Evolutionary conservation across 1,139 yeast species (phyloP).

Genomic region (Sugiyamaella neomexicana): DNA sequence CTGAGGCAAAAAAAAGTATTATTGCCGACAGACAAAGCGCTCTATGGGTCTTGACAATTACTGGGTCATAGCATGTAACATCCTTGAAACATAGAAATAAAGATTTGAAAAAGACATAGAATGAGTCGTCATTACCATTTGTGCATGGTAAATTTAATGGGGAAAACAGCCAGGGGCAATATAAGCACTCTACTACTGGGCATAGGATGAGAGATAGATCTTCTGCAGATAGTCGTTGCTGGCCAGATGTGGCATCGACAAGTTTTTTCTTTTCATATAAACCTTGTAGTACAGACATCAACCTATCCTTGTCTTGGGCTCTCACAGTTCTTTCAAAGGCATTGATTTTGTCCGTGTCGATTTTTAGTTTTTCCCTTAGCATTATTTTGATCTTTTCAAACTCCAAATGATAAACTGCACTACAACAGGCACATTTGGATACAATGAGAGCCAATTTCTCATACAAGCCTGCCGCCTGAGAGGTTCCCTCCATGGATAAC

Average conservation of each 20-base stretch:
- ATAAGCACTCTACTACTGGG: constrained; percentile 14
- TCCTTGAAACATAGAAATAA: constrained; percentile 21
- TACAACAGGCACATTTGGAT: constrained; percentile 24
- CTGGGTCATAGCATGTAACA: constrained; percentile 18
- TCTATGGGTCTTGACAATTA: constrained; percentile 12
- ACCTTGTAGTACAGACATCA: background rate
- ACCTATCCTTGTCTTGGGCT: constrained; percentile 16
- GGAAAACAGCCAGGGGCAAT: constrained; percentile 17
- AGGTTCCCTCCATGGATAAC: constrained; percentile 17
- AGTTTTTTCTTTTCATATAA: constrained; percentile 2
- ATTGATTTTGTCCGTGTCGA: constrained; percentile 18
- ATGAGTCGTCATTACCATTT: constrained; percentile 1
- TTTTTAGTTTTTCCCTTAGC: constrained; percentile 15
- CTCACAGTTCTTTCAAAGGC: constrained; percentile 12
- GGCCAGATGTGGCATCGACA: constrained; percentile 2
- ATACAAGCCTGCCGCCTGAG: constrained; percentile 9
- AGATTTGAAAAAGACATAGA: background rate
- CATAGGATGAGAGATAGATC: constrained; percentile 25
- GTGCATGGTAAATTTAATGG: constrained; percentile 5
- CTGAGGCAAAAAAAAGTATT: background rate
- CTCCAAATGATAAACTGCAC: constrained; percentile 22
- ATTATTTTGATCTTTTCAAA: constrained; percentile 15
- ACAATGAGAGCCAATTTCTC: constrained; percentile 14
- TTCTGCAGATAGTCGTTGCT: constrained; percentile 12
- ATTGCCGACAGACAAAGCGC: constrained; percentile 5